Evolutionary conservation across 75 land plant genomes (phyloP).

Genomic region (Isoetes taiwanensis): DNA sequence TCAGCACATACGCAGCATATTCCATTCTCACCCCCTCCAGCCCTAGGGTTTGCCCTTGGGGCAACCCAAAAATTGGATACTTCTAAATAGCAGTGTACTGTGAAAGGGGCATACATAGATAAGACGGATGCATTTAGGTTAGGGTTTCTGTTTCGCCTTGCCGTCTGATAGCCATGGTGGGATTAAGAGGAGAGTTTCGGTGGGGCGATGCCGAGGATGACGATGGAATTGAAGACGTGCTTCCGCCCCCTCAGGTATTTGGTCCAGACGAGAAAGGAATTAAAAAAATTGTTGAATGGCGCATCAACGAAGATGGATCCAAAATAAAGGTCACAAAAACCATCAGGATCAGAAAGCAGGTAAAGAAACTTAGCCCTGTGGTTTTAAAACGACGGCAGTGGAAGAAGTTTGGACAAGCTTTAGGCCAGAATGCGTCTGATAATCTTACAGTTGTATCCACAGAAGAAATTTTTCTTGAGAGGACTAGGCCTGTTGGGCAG

Average conservation of each 20-base stretch:
- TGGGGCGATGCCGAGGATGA: slow-evolving; percentile 86
- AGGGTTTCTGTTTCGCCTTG: too few relatives aligned
- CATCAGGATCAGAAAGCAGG: slow-evolving; percentile 50
- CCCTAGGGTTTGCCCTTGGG: too few relatives aligned
- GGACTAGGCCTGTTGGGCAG: slow-evolving; percentile 48
- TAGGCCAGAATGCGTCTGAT: slow-evolving; percentile 40
- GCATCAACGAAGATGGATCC: slow-evolving; percentile 52
- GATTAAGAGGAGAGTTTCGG: slow-evolving; percentile 33
- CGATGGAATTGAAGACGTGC: slow-evolving; percentile 50
- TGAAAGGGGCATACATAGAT: too few relatives aligned
- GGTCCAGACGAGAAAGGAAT: slow-evolving; percentile 83
- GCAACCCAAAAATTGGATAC: too few relatives aligned
- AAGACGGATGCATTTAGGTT: too few relatives aligned
- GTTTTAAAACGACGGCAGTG: slow-evolving; percentile 54
- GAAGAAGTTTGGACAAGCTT: slow-evolving; percentile 77
- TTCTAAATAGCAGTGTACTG: too few relatives aligned
- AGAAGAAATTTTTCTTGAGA: slow-evolving; percentile 71
- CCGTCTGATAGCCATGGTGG: too few relatives aligned
- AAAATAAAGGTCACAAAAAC: slow-evolving; percentile 59
- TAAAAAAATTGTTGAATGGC: slow-evolving; percentile 61
- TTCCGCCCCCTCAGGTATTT: slow-evolving; percentile 51
- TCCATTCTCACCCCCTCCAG: too few relatives aligned
- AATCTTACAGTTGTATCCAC: slow-evolving; percentile 69
- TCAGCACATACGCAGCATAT: too few relatives aligned
- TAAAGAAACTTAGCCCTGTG: slow-evolving; percentile 43